phyloP scores from a whole-genome alignment of 352 stramenopile species.

The Phytophthora melonis region DNA sequence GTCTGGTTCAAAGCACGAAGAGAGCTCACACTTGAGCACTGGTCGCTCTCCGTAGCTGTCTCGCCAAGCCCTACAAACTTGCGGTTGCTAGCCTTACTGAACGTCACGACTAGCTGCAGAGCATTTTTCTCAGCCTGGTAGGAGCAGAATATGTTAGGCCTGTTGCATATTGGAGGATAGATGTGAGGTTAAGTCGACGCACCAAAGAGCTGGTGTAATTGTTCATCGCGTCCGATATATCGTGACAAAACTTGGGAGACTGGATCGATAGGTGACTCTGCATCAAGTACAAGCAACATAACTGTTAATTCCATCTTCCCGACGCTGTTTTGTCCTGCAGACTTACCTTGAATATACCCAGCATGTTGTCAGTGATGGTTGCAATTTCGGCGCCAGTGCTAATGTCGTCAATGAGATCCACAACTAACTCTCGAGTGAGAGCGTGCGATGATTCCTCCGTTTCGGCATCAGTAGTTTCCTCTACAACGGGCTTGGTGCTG shows the following conservation, averaged over 20 bases:
- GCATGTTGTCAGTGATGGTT: slow-evolving; percentile 66
- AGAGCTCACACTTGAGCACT: slow-evolving; percentile 68
- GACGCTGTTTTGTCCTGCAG: background rate
- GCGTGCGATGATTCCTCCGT: slow-evolving; percentile 31
- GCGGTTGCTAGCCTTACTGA: slow-evolving; percentile 78
- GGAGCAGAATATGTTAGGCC: background rate
- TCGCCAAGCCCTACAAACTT: slow-evolving; percentile 51
- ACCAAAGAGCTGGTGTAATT: slow-evolving; percentile 47
- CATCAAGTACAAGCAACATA: background rate
- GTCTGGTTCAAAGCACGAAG: slow-evolving; percentile 79
- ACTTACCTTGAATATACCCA: slow-evolving; percentile 82
- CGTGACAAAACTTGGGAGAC: slow-evolving; percentile 64
- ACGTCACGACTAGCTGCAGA: slow-evolving; percentile 77
- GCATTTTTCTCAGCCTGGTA: slow-evolving; percentile 73
- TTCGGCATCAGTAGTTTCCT: background rate
- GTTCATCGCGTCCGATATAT: slow-evolving; percentile 56
- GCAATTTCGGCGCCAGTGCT: slow-evolving; percentile 73
- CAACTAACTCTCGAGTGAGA: slow-evolving; percentile 54
- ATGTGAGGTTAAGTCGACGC: background rate
- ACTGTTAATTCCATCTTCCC: background rate
- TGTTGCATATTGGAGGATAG: background rate
- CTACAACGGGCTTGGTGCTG: slow-evolving; percentile 16
- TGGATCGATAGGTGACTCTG: slow-evolving; percentile 84
- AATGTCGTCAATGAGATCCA: slow-evolving; percentile 66
- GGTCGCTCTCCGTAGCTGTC: slow-evolving; percentile 53